Evolutionary conservation across 208 protist species (phyloP), one percentile per base, ranked within the genome.

Genomic region (Leishmania mexicana): DNA sequence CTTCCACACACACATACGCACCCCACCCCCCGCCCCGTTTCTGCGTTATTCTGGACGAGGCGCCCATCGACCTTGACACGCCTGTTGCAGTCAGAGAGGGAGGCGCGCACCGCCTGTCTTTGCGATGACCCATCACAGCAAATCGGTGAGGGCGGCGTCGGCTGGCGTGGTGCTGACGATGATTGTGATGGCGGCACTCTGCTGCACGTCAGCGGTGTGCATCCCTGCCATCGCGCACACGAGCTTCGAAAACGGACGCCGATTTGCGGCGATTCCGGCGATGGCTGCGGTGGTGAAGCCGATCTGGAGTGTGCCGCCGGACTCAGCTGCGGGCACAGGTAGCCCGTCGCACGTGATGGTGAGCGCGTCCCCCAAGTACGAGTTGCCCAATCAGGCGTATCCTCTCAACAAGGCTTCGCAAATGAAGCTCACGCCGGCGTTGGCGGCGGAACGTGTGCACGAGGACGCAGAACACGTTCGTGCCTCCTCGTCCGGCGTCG

Each of bases 401-500:
- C 24, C 28, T 3, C 45, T 2, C 3, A 53, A 21, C 21, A 7
- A 1, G 8, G 11, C 28, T 74, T 17, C 70, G 15, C 24, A 31
- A 74, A 49, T 15, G 45, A 2, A 57, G 68, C 0, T 28, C 28
- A 21, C 78, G 67, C 38, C 2, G 65, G 10, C 65, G 77, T 45
- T 60, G 21, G 77, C 0, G 60, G 58, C 0, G n/a, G 77, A 49
- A 49, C 31, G 53, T 5, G 71, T 17, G 47, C 57, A 49, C 58
- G 47, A 82, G 71, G 72, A 70, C n/a, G 72, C 79, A 76, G 70
- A 70, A 0, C 47, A 49, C 2, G 49, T n/a, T 83, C 62, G 47
- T 75, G 67, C 75, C 74, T 31, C 3, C 54, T 2, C 40, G 31
- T n/a, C 57, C 35, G 72, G 2, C 35, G 49, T 4, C 47, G 51